Conservation (phyloP, 306 rosid genomes). For the Prunus davidiana region DNA sequence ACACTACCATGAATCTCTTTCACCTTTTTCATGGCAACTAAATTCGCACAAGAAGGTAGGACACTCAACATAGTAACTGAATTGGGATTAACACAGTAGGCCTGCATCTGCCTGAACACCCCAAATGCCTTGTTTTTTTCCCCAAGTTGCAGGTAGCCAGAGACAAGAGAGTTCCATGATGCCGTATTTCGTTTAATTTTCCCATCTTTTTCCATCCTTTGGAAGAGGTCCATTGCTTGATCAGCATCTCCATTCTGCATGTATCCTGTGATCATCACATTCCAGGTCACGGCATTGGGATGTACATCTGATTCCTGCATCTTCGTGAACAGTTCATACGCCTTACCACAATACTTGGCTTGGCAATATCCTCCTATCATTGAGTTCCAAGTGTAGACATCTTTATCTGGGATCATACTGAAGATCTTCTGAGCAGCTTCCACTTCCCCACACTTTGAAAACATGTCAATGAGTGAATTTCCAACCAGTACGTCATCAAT, state of each 20-base stretch:
- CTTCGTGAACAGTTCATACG: conserved; percentile 72
- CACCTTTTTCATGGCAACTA: conserved; percentile 58
- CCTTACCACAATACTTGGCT: conserved; percentile 84
- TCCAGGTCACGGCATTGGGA: conserved; percentile 82
- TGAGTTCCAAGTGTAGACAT: conserved; percentile 88
- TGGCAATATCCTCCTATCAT: conserved; percentile 89
- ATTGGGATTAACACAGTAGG: conserved; percentile 51
- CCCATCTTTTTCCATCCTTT: conserved; percentile 72
- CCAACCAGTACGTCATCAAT: conserved; percentile 46
- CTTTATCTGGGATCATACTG: conserved; percentile 57
- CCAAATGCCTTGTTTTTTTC: conserved; percentile 68
- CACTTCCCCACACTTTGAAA: conserved; percentile 74
- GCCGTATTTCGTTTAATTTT: conserved; percentile 67
- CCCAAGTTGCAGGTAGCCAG: conserved; percentile 74
- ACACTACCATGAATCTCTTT: conserved; percentile 83
- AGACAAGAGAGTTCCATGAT: conserved; percentile 83
- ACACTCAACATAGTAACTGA: conserved; percentile 70
- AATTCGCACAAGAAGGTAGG: conserved; percentile 71
- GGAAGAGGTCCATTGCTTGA: conserved; percentile 75
- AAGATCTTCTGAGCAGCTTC: conserved; percentile 72
- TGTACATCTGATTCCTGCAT: conserved; percentile 73
- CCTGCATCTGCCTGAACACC: conserved; percentile 81
- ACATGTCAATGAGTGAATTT: conserved; percentile 82
- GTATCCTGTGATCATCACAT: conserved; percentile 82
- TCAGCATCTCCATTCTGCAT: conserved; percentile 79